phyloP scores from a whole-genome alignment of 805 yeast species.

The Yarrowia porcina region DNA sequence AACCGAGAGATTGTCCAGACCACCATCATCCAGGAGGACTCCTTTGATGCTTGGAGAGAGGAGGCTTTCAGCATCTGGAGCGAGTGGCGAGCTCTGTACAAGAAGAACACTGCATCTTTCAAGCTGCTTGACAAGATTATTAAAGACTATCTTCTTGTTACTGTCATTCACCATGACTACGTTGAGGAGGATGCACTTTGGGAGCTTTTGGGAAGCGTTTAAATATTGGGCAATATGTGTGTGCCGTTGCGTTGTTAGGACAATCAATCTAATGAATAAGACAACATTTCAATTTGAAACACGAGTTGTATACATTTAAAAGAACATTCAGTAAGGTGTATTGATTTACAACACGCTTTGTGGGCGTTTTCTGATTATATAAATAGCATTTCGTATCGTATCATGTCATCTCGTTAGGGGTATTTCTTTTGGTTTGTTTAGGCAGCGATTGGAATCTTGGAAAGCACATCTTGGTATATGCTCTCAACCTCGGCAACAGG shows the following conservation, averaged over 20 bases:
- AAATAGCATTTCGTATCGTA: not conserved
- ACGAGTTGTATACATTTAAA: no score
- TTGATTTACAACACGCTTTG: not conserved
- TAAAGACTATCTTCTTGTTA: conserved; percentile 68
- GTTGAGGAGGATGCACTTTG: conserved; percentile 71
- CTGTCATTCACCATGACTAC: conserved; percentile 83
- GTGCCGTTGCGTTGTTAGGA: not conserved
- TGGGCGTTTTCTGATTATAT: not conserved
- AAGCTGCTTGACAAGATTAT: conserved; percentile 59
- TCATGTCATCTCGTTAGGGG: not conserved
- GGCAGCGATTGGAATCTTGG: not conserved
- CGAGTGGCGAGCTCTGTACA: conserved; percentile 86
- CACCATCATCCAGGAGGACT: conserved; percentile 86
- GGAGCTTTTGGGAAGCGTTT: conserved; percentile 37
- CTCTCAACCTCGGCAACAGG: not conserved
- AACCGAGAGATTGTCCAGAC: conserved; percentile 86
- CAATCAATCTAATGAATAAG: not conserved
- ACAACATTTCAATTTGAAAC: not conserved
- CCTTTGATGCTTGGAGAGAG: conserved; percentile 93
- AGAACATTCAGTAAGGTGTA: not conserved
- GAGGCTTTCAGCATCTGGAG: conserved; percentile 89
- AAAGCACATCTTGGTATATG: not conserved
- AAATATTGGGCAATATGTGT: not conserved
- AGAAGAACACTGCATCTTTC: conserved; percentile 50
- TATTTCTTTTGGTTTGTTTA: not conserved